Evolutionary conservation across 2,329 filamentous ascomycete genomes (phyloP).

Genomic region (Neonectria neomacrospora): DNA sequence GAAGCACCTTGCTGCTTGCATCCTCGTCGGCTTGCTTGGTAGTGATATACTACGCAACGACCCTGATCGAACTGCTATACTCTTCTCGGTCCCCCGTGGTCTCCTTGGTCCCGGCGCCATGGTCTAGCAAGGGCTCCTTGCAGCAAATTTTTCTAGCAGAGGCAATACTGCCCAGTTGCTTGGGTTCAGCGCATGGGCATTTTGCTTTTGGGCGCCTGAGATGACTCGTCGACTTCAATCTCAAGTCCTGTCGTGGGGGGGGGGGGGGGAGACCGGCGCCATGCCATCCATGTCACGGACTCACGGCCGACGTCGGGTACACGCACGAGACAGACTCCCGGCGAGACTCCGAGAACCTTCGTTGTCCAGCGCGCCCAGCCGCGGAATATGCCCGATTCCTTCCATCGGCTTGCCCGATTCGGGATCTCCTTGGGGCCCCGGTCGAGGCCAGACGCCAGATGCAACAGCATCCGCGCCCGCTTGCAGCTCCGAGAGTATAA

Average conservation of each 20-base stretch:
- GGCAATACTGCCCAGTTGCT: constrained; percentile 7
- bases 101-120: constrained; percentile 20
- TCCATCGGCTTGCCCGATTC: constrained; percentile 34
- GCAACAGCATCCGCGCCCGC: constrained; percentile 8
- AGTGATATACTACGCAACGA: constrained; percentile 15
- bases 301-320: constrained; percentile 20
- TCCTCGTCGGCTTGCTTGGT: not conserved
- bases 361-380: constrained; percentile 20
- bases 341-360: constrained; percentile 18
- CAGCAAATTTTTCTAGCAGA: constrained; percentile 21
- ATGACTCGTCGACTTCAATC: constrained; percentile 20
- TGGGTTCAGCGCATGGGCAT: constrained; percentile 6
- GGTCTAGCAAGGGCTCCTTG: constrained; percentile 28
- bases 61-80: not conserved
- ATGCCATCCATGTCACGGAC: not conserved
- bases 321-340: constrained; percentile 6
- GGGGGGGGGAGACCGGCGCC: not conserved
- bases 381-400: constrained; percentile 24
- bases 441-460: constrained; percentile 23
- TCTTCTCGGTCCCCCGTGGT: not conserved
- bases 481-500: not conserved
- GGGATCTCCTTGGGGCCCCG: constrained; percentile 22
- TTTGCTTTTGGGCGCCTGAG: constrained; percentile 16
- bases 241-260: constrained; percentile 10
- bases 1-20: constrained; percentile 21